phyloP scores from a whole-genome alignment of 2,329 filamentous ascomycete genomes.

The Hirsutella thompsonii region DNA sequence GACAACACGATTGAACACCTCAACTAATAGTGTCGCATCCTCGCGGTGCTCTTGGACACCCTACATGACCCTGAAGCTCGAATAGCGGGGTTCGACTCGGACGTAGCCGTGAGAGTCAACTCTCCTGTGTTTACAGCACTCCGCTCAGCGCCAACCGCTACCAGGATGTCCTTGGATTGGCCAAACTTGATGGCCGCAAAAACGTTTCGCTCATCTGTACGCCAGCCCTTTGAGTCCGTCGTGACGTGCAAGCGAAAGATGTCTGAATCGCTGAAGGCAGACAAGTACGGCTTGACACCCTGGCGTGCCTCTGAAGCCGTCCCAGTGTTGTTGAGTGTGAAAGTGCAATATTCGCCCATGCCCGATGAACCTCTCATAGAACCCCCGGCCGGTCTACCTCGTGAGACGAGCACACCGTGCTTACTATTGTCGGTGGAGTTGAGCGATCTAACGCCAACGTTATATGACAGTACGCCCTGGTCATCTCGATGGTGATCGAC shows the following conservation, averaged over 20 bases:
- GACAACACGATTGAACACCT: too few species aligned
- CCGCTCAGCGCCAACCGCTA: conserved; percentile 25
- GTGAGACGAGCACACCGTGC: conserved; percentile 22
- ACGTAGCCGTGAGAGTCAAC: conserved; percentile 29
- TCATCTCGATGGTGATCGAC: conserved; percentile 27
- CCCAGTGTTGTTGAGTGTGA: conserved; percentile 33
- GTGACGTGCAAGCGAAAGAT: conserved; percentile 32
- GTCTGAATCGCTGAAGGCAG: conserved; percentile 27
- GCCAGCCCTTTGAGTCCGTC: conserved; percentile 32
- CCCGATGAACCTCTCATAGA: conserved; percentile 12
- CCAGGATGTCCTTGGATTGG: conserved; percentile 20
- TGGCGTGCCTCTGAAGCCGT: conserved; percentile 12
- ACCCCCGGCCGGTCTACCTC: conserved; percentile 16
- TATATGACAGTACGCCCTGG: conserved; percentile 32
- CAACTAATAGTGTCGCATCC: too few species aligned
- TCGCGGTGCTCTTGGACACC: conserved; percentile 16
- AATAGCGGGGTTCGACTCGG: conserved; percentile 26
- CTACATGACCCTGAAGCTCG: conserved; percentile 16
- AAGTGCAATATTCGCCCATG: conserved; percentile 28
- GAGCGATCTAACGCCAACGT: conserved; percentile 31
- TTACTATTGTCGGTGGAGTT: conserved; percentile 13
- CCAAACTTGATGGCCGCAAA: conserved; percentile 28
- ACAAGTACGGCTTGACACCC: conserved; percentile 19
- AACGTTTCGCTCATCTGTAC: conserved; percentile 26
- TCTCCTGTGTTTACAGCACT: conserved; percentile 20